Evolutionary conservation across 2,329 filamentous ascomycete genomes (phyloP).

Genomic region (Talaromyces sp.): DNA sequence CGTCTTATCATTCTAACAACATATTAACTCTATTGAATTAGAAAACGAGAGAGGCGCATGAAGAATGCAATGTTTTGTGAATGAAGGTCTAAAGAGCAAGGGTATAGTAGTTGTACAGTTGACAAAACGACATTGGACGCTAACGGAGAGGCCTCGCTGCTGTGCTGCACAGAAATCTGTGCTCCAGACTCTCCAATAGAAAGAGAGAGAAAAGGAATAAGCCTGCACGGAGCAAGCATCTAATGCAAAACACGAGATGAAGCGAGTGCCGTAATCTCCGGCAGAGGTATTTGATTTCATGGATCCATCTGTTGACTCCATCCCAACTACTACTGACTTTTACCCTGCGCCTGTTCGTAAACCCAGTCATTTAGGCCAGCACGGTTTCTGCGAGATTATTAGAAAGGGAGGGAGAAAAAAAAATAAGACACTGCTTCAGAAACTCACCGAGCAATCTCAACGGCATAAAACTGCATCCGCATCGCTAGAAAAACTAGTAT

Average conservation of each 20-base stretch:
- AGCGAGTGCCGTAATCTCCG: background rate
- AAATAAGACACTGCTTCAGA: background rate
- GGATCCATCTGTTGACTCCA: constrained; percentile 11
- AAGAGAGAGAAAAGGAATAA: background rate
- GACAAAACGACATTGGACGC: background rate
- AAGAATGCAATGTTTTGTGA: constrained; percentile 17
- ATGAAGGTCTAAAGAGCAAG: constrained; percentile 11
- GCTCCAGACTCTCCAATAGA: background rate
- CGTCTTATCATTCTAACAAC: background rate
- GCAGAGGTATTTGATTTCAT: background rate
- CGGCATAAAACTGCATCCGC: constrained; percentile 79
- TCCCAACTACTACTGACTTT: constrained; percentile 49
- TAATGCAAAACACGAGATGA: background rate
- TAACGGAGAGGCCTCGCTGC: background rate
- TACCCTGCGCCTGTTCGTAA: constrained; percentile 69
- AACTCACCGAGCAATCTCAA: constrained; percentile 64
- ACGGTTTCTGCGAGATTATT: constrained; percentile 59
- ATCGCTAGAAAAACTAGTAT: constrained; percentile 42
- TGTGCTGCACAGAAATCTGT: background rate
- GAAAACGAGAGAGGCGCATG: background rate
- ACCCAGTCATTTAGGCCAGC: constrained; percentile 95
- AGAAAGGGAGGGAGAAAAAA: constrained; percentile 6
- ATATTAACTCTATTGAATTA: background rate
- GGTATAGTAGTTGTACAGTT: constrained; percentile 1
- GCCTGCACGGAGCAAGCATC: background rate